Evolutionary conservation across 805 yeast genomes (phyloP).

Genomic region (Wickerhamiella vanderwaltii): DNA sequence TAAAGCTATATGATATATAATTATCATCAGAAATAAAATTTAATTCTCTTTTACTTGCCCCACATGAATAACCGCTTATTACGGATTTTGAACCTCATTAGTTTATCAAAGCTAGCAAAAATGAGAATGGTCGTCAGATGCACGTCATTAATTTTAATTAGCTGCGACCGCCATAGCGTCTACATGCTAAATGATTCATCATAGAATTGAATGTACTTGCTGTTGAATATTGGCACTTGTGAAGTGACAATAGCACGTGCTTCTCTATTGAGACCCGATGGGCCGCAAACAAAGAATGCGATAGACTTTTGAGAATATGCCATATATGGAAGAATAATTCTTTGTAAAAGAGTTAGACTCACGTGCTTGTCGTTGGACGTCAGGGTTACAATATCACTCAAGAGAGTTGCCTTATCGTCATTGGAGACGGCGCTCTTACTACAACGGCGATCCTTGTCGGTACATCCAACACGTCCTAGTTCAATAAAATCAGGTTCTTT

Average conservation of each 20-base stretch:
- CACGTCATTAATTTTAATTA: no score
- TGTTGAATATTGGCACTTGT: neutral
- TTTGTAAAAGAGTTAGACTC: neutral
- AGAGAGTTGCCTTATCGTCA: neutral
- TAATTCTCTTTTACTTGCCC: no score
- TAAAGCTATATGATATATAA: no score
- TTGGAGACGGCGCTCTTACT: neutral
- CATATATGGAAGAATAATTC: neutral
- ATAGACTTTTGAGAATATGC: neutral
- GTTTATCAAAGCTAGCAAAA: no score
- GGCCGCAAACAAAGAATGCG: conserved; percentile 11
- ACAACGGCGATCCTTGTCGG: neutral
- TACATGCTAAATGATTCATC: conserved; percentile 11
- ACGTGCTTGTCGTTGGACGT: neutral
- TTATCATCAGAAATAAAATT: no score
- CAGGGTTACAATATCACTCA: neutral
- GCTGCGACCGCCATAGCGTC: no score
- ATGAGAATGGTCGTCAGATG: no score
- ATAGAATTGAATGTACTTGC: conserved; percentile 5
- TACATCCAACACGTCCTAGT: neutral
- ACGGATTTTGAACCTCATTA: no score
- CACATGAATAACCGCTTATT: no score
- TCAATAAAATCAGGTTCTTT: neutral
- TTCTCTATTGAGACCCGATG: conserved; percentile 2
- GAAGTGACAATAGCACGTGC: neutral